Base-by-base conservation (phyloP, 1,284 basidiomycete species). In the Kwoniella shivajii region DNA sequence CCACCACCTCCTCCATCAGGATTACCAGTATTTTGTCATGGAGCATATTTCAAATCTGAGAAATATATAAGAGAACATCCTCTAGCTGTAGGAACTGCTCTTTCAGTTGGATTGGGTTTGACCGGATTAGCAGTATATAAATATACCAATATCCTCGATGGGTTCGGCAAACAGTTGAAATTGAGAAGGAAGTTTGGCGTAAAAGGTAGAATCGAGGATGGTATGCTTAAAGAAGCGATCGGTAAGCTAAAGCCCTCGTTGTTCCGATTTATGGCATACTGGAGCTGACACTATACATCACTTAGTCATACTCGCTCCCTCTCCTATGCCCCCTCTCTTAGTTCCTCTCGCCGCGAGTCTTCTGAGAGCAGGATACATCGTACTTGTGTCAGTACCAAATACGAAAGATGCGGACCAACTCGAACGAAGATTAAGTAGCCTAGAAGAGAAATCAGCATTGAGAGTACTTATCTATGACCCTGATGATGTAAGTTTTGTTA, bases 381-480 rank as follows among this genome's bases (percentile, higher is more conserved):
- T 78, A 10, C 58, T 78, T n/a, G 61, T 78, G 27, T 73, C 76
- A 9, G 72, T 77, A 2, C 75, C 76, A 3, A 67, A 69, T 11
- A 66, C 73, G 29, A 67, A 71, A 44, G 75, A 76, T 54, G 76
- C 75, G n/a, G 75, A 78, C 38, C 56, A 66, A 26, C 52, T 78
- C 22, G 76, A 78, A 63, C 65, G 65, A 45, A 65, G 68, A 30
- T 60, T 78, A 11, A 65, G 64, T 22, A 67, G 68, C 6, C 57
- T 76, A 10, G 64, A 67, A n/a, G 73, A 74, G 60, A 68, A 67
- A 57, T 60, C 66, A 6, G 73, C 69, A 6, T 63, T 76, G 13
- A 63, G 76, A n/a, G 76, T 77, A 0, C 60, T 78, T 30, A 75
- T 76, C 44, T 77, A 76, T 48, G 70, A 76, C 61, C 72, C 75